Evolutionary conservation across 106 monocot species (phyloP), one percentile per base, ranked within the genome.

Genomic region (Apostasia ramifera): DNA sequence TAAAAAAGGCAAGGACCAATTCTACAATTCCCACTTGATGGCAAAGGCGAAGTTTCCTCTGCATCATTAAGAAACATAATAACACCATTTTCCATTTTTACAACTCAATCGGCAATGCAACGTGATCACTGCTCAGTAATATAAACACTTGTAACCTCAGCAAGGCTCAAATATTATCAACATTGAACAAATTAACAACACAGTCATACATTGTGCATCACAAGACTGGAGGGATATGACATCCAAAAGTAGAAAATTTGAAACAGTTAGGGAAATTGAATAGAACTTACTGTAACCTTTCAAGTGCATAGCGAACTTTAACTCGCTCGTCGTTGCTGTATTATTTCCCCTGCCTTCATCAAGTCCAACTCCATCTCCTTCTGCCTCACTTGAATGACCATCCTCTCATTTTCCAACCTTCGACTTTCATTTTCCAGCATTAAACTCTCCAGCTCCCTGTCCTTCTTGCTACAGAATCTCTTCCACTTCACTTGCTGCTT

Each of bases 321-420:
- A 64, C 15, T 11, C 37, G 37, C 5, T 65, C 37, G 1, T 8
- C 47, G 7, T 65, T 44, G 48, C 45, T 65, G 47, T 6, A 48
- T 7, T 3, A 46, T 65, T 47, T 48, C 65, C 65, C 37, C 65
- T 26, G 26, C 7, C 7, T 48, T 65, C 14, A 65, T 48, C 15
- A 3, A 37, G 43, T 65, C 48, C 47, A 65, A 65, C 48, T 48
- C 47, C 65, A 65, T 46, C 48, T 48, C 48, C 13, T 65, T 65
- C 47, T 65, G 65, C 15, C 63, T 63, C 45, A 65, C 26, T 65
- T 37, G 65, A 12, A 65, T 41, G 15, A 48, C 13, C 65, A 65
- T 65, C 48, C 48, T 65, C 65, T 65, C 65, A 48, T 65, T 65
- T 37, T 65, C 65, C 14, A 65, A 48, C 37, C 48, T 65, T 47